Conservation (phyloP, 176 grass and related monocot species). For the Zizania latifolia region DNA sequence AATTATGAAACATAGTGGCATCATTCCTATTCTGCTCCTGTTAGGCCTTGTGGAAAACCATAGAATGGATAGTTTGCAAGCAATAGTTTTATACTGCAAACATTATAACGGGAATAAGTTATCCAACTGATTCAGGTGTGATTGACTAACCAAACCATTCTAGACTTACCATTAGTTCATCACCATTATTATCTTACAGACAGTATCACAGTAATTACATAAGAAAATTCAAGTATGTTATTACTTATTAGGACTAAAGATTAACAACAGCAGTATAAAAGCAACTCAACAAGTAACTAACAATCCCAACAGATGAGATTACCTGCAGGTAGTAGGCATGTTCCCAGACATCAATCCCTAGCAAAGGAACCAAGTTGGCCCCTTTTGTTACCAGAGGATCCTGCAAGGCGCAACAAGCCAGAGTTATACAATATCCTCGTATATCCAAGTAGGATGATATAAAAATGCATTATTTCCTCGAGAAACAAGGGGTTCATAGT, state of each 20-base stretch:
- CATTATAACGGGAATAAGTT: not conserved
- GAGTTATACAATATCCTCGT: not conserved
- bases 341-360: slow-evolving; percentile 99
- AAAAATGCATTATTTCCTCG: not conserved
- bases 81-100: not conserved
- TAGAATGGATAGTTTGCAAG: not conserved
- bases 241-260: not conserved
- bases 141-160: no score
- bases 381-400: slow-evolving; percentile 90
- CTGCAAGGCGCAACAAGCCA: slow-evolving; percentile 37
- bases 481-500: not conserved
- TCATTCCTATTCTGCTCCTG: not conserved
- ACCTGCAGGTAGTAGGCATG: slow-evolving; percentile 99
- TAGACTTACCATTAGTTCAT: no score
- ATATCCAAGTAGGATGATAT: not conserved
- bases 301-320: slow-evolving; percentile 20
- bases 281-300: not conserved
- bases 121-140: not conserved
- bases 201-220: not conserved
- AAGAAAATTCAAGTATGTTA: not conserved
- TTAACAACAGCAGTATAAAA: not conserved
- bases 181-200: no score
- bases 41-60: not conserved
- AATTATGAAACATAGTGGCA: not conserved
- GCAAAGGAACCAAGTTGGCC: slow-evolving; percentile 70